Evolutionary conservation across 2,329 filamentous ascomycete genomes (phyloP).

Genomic region (Zelopaecilomyces penicillatus): DNA sequence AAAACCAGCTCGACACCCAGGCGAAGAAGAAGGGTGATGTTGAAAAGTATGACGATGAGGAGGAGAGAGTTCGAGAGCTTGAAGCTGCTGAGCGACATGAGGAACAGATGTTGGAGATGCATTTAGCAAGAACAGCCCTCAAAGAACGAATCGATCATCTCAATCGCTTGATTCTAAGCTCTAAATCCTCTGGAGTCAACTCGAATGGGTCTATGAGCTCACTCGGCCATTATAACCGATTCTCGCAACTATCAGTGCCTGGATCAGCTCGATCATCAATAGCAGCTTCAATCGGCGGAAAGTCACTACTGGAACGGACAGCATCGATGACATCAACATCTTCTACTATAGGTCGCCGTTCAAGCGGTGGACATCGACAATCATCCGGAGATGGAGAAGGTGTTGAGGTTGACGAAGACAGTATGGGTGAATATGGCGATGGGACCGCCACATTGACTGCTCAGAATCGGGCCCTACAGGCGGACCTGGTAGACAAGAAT

Average conservation of each 20-base stretch:
- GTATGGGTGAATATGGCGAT: constrained; percentile 73
- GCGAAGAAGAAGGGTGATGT: constrained; percentile 57
- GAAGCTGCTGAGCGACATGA: constrained; percentile 83
- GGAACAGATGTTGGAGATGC: constrained; percentile 98
- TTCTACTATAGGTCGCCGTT: constrained; percentile 50
- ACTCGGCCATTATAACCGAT: constrained; percentile 52
- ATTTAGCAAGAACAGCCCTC: constrained; percentile 85
- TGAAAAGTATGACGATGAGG: constrained; percentile 53
- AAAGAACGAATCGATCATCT: constrained; percentile 97
- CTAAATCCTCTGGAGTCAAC: constrained; percentile 93
- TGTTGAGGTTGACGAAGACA: constrained; percentile 56
- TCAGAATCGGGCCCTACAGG: constrained; percentile 87
- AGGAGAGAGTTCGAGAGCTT: constrained; percentile 65
- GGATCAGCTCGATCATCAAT: constrained; percentile 61
- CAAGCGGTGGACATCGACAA: constrained; percentile 32
- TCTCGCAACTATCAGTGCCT: constrained; percentile 48
- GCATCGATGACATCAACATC: constrained; percentile 58
- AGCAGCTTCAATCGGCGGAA: constrained; percentile 49
- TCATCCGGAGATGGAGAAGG: constrained; percentile 36
- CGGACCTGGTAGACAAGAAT: constrained; percentile 95
- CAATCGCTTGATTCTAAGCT: constrained; percentile 89
- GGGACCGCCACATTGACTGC: constrained; percentile 71
- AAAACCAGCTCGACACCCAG: constrained; percentile 73
- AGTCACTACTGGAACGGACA: constrained; percentile 51
- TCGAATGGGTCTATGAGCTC: constrained; percentile 62